Evolutionary conservation across 2,329 filamentous ascomycete species (phyloP).

Genomic region (Daldinia sp.): DNA sequence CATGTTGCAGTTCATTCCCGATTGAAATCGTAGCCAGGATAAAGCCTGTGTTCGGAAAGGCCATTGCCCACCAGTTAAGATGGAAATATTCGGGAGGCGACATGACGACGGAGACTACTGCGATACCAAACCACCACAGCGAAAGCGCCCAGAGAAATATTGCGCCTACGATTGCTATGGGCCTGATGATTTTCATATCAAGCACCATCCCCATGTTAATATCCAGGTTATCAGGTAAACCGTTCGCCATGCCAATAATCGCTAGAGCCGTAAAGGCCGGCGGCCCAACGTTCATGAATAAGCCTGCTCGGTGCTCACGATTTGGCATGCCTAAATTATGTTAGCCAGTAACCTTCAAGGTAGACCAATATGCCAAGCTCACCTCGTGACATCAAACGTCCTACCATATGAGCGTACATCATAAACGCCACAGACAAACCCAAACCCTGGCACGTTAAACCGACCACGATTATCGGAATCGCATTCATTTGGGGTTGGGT

Average conservation of each 20-base stretch:
- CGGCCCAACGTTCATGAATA: constrained; percentile 79
- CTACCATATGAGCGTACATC: constrained; percentile 78
- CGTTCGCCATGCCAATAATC: constrained; percentile 71
- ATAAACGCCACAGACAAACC: constrained; percentile 73
- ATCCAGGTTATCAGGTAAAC: constrained; percentile 58
- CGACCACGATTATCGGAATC: constrained; percentile 70
- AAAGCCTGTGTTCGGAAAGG: constrained; percentile 69
- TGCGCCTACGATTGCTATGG: constrained; percentile 56
- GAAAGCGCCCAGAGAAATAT: constrained; percentile 72
- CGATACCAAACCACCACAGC: constrained; percentile 65
- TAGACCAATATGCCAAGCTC: not conserved
- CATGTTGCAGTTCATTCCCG: constrained; percentile 57
- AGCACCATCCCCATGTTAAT: constrained; percentile 43
- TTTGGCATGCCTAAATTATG: constrained; percentile 60
- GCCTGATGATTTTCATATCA: constrained; percentile 48
- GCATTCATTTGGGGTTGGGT: constrained; percentile 65
- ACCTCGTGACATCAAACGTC: constrained; percentile 68
- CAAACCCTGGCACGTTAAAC: constrained; percentile 73
- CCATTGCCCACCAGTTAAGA: constrained; percentile 70
- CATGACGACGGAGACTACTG: constrained; percentile 55
- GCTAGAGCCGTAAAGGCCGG: constrained; percentile 75
- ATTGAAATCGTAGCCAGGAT: constrained; percentile 64
- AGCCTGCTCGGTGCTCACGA: constrained; percentile 70
- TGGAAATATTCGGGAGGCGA: constrained; percentile 61
- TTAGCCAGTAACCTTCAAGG: not conserved